A percentile compares a stretch with the other conserved stretches of the same genome.
Evolutionary conservation across 2,329 filamentous ascomycete species (phyloP).

Genomic region (Hysterium pulicare): DNA sequence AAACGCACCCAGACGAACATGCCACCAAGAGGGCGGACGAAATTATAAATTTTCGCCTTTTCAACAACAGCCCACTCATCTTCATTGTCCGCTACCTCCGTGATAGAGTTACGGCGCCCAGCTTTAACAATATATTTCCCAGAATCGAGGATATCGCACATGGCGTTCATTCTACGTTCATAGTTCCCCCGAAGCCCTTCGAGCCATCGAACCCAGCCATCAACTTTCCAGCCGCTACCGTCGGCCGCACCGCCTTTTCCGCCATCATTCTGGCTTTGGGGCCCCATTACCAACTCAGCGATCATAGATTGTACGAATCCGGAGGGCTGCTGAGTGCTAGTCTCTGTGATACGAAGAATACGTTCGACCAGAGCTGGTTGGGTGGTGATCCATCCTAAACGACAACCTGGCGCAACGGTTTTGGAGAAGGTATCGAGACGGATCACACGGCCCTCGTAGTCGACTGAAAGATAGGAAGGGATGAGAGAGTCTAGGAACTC

Average conservation of each 20-base stretch:
- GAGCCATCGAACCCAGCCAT: conserved; percentile 90
- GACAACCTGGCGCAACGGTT: conserved; percentile 83
- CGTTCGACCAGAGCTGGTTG: conserved; percentile 76
- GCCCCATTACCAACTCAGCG: conserved; percentile 71
- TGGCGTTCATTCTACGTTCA: conserved; percentile 76
- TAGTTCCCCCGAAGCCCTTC: conserved; percentile 79
- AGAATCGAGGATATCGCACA: conserved; percentile 71
- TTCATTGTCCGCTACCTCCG: conserved; percentile 18
- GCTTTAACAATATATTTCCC: conserved; percentile 64
- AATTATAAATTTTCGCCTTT: conserved; percentile 71
- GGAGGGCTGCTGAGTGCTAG: conserved; percentile 76
- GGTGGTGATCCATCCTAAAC: conserved; percentile 86
- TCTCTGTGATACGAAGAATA: conserved; percentile 70
- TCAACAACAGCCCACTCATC: conserved; percentile 72
- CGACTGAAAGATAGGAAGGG: conserved; percentile 77
- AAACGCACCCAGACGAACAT: conserved; percentile 89
- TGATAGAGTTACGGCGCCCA: conserved; percentile 43
- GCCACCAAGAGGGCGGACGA: conserved; percentile 76
- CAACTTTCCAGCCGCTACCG: conserved; percentile 69
- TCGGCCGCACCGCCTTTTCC: conserved; percentile 45
- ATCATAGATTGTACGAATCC: conserved; percentile 87
- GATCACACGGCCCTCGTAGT: conserved; percentile 81
- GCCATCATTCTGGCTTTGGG: conserved; percentile 54
- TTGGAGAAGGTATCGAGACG: conserved; percentile 94
- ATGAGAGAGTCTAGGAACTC: conserved; percentile 78